Conservation (phyloP, 257 asterid species). For the Solanum gracilifrons region DNA sequence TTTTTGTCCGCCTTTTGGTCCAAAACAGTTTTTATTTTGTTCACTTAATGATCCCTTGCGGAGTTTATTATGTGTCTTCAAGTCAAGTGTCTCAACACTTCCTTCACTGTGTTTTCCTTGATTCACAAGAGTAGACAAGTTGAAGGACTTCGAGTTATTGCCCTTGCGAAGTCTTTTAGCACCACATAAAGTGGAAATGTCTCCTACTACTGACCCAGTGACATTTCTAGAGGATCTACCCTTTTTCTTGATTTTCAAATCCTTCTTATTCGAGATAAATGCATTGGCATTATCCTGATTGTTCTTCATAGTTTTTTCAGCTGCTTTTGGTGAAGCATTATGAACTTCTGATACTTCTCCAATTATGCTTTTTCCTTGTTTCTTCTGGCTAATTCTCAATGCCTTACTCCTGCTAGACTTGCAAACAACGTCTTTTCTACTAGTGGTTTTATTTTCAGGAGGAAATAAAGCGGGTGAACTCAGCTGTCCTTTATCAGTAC, state of each 20-base stretch:
- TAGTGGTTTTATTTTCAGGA: constrained; percentile 4
- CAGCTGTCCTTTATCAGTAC: not conserved
- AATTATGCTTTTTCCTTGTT: constrained; percentile 24
- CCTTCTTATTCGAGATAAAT: constrained; percentile 10
- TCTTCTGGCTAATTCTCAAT: constrained; percentile 18
- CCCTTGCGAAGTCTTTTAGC: constrained; percentile 11
- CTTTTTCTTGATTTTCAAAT: constrained; percentile 8
- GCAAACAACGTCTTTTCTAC: not conserved
- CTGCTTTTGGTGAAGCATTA: constrained; percentile 9
- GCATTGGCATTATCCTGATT: constrained; percentile 3
- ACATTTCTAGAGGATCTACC: not conserved
- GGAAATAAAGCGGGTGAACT: constrained; percentile 1
- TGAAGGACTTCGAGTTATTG: not conserved
- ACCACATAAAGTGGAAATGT: constrained; percentile 7
- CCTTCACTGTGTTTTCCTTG: constrained; percentile 8
- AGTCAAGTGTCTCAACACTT: not conserved
- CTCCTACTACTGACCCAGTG: constrained; percentile 6
- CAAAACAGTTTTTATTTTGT: constrained; percentile 3
- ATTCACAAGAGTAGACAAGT: constrained; percentile 22
- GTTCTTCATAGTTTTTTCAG: constrained; percentile 11
- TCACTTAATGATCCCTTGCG: constrained; percentile 1
- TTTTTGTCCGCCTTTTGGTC: constrained; percentile 12
- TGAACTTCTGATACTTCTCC: constrained; percentile 16
- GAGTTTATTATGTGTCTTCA: constrained; percentile 10
- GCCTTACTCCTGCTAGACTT: constrained; percentile 16